Evolutionary conservation across 2,329 filamentous ascomycete species (phyloP).

Genomic region (Dothidotthia symphoricarpi): DNA sequence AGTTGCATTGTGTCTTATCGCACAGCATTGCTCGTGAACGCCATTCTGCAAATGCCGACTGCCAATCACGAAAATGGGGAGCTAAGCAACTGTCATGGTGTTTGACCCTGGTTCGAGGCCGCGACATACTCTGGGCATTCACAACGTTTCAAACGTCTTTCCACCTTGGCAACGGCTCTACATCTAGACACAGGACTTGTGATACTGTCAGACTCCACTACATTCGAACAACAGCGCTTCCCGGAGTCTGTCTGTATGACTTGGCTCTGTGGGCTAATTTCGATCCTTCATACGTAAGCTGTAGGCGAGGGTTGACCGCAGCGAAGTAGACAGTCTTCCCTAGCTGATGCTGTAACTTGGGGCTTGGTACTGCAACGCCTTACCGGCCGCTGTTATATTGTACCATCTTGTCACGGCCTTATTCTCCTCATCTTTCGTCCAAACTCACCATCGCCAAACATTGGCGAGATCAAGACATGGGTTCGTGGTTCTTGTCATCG

Average conservation of each 20-base stretch:
- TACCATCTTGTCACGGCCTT: constrained; percentile 6
- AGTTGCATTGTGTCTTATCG: too few species aligned
- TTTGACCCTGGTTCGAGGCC: constrained; percentile 5
- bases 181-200: constrained; percentile 7
- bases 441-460: constrained; percentile 5
- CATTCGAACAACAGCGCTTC: constrained; percentile 13
- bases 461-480: too few species aligned
- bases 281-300: constrained; percentile 1
- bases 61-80: too few species aligned
- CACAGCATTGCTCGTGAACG: too few species aligned
- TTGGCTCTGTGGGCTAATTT: constrained; percentile 18
- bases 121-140: constrained; percentile 2
- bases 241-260: constrained; percentile 23
- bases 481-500: constrained; percentile 4
- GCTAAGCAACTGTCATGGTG: constrained; percentile 13
- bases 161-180: constrained; percentile 15
- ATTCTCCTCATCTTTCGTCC: constrained; percentile 15
- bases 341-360: constrained; percentile 12
- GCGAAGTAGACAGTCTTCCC: too few species aligned
- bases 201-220: constrained; percentile 5
- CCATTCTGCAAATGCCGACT: too few species aligned
- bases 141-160: constrained; percentile 1
- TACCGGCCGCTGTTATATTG: constrained; percentile 1
- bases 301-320: constrained; percentile 3
- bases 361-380: constrained; percentile 8